phyloP scores from a whole-genome alignment of 139 green algal genomes.

The Chloropicon primus region DNA sequence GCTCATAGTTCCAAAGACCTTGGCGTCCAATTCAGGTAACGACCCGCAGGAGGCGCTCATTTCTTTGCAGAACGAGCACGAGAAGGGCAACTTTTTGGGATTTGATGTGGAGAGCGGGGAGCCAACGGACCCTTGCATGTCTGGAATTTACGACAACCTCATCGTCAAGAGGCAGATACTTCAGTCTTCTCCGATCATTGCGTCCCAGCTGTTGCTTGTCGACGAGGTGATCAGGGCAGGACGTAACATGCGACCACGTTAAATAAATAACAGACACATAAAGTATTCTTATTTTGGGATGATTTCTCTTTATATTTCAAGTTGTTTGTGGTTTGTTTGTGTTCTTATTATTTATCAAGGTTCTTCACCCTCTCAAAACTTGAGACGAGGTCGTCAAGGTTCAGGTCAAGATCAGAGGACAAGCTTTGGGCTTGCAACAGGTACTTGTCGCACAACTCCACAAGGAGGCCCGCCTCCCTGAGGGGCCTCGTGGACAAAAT shows the following conservation, averaged over 20 bases:
- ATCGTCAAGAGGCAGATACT: conserved; percentile 95
- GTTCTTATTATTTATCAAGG: not conserved
- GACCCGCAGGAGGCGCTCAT: conserved; percentile 43
- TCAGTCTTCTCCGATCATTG: conserved; percentile 81
- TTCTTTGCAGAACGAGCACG: conserved; percentile 52
- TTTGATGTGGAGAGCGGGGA: conserved; percentile 84
- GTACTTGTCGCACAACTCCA: not conserved
- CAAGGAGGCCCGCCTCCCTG: not conserved
- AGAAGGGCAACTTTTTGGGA: conserved; percentile 64
- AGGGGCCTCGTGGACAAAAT: not conserved
- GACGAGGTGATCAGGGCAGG: conserved; percentile 96
- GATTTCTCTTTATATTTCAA: too few species aligned
- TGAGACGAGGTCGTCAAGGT: not conserved
- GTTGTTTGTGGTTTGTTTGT: not conserved
- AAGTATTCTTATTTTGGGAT: not conserved
- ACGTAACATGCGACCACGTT: conserved; percentile 77
- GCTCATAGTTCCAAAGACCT: conserved; percentile 83
- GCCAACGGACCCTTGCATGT: conserved; percentile 61
- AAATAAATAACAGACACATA: too few species aligned
- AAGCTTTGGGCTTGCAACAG: not conserved
- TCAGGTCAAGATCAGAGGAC: not conserved
- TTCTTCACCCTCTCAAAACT: not conserved
- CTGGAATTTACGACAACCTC: conserved; percentile 92
- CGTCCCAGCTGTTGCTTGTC: conserved; percentile 85
- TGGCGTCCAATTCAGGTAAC: conserved; percentile 89